Percentiles rank a stretch among this genome's conserved stretches.
Conservation (phyloP, 208 protist species). For the Trypanosoma congolense region DNA sequence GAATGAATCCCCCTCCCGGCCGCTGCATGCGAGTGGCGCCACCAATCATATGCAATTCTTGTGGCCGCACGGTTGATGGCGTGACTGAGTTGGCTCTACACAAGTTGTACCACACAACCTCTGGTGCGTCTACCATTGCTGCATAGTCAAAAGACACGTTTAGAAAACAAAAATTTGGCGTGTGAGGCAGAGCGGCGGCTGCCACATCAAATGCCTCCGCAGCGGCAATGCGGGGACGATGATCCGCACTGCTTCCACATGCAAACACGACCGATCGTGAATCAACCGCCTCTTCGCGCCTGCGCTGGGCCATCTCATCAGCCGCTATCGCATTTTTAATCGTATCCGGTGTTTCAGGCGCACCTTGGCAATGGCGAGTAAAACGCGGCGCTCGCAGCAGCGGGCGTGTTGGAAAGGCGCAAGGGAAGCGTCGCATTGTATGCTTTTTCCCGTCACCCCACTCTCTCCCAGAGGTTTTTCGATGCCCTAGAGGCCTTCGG, state of each 20-base stretch:
- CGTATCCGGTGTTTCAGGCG: conserved; percentile 26
- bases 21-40: conserved; percentile 73
- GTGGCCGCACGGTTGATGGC: conserved; percentile 59
- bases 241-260: conserved; percentile 65
- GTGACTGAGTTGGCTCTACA: conserved; percentile 63
- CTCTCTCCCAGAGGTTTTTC: no score
- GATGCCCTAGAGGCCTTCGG: no score
- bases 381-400: not conserved
- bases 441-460: no score
- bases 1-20: conserved; percentile 76
- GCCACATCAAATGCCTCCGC: conserved; percentile 85
- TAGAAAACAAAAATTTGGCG: conserved; percentile 85
- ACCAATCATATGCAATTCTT: conserved; percentile 74
- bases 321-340: conserved; percentile 52
- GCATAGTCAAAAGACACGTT: conserved; percentile 73
- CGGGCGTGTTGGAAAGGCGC: not conserved
- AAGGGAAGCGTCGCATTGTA: conserved; percentile 18
- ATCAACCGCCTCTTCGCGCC: conserved; percentile 58
- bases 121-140: conserved; percentile 76
- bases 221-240: conserved; percentile 74
- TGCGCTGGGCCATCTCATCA: conserved; percentile 43
- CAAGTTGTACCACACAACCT: conserved; percentile 85
- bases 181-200: conserved; percentile 60
- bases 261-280: conserved; percentile 69
- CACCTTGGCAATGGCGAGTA: conserved; percentile 5